Conservation (phyloP, 2,329 filamentous ascomycete species). For the Lomentospora prolificans region DNA sequence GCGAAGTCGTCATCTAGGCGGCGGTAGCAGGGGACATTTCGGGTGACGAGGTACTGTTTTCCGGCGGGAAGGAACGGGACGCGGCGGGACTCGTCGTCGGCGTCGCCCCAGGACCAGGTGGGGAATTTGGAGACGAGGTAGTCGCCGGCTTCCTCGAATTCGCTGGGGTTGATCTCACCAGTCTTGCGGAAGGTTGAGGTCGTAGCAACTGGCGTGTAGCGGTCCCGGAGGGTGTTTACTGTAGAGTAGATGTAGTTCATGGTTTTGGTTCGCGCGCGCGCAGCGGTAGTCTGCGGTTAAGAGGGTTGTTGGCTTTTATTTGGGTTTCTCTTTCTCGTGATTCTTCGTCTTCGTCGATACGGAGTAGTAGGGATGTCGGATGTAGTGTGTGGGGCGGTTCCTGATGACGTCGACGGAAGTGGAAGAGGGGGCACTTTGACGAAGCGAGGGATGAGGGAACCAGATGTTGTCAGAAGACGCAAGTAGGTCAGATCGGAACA, state of each 20-base stretch:
- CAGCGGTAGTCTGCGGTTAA: no score
- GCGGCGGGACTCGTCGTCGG: constrained; percentile 69
- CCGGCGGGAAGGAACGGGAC: constrained; percentile 72
- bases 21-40: constrained; percentile 87
- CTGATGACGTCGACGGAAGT: not conserved
- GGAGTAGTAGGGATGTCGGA: no score
- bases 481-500: not conserved
- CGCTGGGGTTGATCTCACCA: constrained; percentile 92
- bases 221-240: constrained; percentile 84
- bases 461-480: no score
- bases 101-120: constrained; percentile 93
- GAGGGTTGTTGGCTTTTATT: not conserved
- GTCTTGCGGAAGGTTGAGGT: constrained; percentile 90
- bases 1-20: constrained; percentile 90
- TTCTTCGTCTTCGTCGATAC: no score
- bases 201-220: constrained; percentile 78
- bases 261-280: constrained; percentile 13
- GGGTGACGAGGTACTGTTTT: constrained; percentile 93
- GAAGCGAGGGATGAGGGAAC: not conserved
- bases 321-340: no score
- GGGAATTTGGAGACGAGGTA: constrained; percentile 99
- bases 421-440: no score
- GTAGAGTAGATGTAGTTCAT: constrained; percentile 94
- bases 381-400: no score
- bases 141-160: constrained; percentile 91